Evolutionary conservation across 306 rosid genomes (phyloP).

Genomic region (Vigna unguiculata): DNA sequence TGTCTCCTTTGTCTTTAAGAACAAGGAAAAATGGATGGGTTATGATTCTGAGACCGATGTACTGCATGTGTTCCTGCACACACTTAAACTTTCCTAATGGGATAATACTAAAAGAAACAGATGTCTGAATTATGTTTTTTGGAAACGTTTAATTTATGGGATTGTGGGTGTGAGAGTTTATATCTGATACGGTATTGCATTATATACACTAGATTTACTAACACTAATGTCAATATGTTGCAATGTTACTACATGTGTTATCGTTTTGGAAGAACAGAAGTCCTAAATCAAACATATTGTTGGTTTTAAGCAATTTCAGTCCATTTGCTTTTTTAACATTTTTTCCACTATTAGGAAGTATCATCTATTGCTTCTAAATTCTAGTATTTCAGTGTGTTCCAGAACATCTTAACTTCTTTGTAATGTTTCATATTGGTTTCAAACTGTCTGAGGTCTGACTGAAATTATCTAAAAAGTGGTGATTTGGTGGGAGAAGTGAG

Average conservation of each 20-base stretch:
- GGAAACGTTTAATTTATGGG: neutral
- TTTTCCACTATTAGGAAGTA: conserved; percentile 13
- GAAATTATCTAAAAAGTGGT: conserved; percentile 6
- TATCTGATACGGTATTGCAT: neutral
- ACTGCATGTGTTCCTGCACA: conserved; percentile 19
- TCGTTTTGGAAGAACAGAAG: neutral
- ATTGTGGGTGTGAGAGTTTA: neutral
- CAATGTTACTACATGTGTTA: neutral
- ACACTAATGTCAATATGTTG: neutral
- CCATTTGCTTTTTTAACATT: neutral
- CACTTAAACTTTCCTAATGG: conserved; percentile 2
- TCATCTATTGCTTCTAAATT: neutral
- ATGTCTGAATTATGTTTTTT: neutral
- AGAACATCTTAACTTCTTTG: conserved; percentile 5
- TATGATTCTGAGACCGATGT: neutral
- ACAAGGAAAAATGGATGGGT: neutral
- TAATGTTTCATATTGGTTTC: neutral
- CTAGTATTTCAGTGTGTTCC: conserved; percentile 15
- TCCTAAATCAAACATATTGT: neutral
- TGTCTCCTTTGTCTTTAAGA: conserved; percentile 21
- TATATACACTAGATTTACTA: neutral
- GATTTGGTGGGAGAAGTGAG: conserved; percentile 9
- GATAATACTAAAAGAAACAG: neutral
- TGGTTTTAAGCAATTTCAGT: neutral
- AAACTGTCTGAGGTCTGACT: conserved; percentile 21